Evolutionary conservation across 169 alveolate genomes (phyloP).

Genomic region (Plasmodium blacklocki): DNA sequence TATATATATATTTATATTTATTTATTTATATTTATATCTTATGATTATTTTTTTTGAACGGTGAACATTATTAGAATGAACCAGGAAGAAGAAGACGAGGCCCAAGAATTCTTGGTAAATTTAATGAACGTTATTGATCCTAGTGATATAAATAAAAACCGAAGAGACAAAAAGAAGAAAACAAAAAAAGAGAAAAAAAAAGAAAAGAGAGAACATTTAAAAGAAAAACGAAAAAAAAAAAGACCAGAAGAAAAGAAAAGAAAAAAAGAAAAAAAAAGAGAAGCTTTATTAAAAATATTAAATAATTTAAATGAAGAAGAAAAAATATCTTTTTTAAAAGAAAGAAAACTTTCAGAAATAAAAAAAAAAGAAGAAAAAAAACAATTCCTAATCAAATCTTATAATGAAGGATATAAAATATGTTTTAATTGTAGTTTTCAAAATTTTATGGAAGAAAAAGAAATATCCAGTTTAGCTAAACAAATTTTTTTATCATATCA

Average conservation of each 20-base stretch:
- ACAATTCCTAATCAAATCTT: slow-evolving; percentile 38
- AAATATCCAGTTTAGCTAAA: slow-evolving; percentile 78
- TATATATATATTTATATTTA: not conserved
- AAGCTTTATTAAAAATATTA: slow-evolving; percentile 43
- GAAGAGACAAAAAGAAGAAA: slow-evolving; percentile 20
- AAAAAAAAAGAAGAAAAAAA: slow-evolving; percentile 73
- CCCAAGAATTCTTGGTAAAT: not conserved
- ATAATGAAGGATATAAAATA: slow-evolving; percentile 77
- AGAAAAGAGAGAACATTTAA: slow-evolving; percentile 42
- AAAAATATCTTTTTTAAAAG: slow-evolving; percentile 61
- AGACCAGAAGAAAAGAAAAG: slow-evolving; percentile 75
- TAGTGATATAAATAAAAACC: slow-evolving; percentile 19
- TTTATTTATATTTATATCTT: not conserved
- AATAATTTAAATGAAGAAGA: slow-evolving; percentile 70
- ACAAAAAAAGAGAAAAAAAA: slow-evolving; percentile 63
- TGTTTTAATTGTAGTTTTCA: slow-evolving; percentile 81
- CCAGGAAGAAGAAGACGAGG: slow-evolving; percentile 7
- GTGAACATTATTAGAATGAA: not conserved
- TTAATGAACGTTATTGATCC: slow-evolving; percentile 48
- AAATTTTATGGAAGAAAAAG: slow-evolving; percentile 80
- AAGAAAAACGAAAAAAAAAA: slow-evolving; percentile 49
- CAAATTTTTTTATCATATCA: slow-evolving; percentile 79
- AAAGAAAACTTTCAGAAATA: slow-evolving; percentile 74
- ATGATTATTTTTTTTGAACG: not conserved
- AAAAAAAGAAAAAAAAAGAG: slow-evolving; percentile 48